A percentile compares a stretch with the other conserved stretches of the same genome.
phyloP scores from a whole-genome alignment of 805 yeast species.

The Lachancea thermotolerans region DNA sequence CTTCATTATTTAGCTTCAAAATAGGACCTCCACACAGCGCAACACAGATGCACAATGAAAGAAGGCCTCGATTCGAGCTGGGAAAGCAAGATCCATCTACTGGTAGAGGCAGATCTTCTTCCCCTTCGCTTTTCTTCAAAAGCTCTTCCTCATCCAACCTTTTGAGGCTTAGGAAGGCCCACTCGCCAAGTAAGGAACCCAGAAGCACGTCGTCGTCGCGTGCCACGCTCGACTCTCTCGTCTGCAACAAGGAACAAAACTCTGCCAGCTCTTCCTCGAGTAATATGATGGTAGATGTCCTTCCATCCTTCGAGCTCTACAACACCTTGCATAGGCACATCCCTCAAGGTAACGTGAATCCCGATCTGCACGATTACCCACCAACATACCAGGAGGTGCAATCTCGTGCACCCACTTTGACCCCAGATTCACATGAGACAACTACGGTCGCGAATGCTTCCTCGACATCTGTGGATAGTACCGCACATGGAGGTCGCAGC shows the following conservation, averaged over 20 bases:
- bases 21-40: no score
- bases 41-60: conserved; percentile 1
- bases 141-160: conserved; percentile 8
- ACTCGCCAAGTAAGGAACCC: background rate
- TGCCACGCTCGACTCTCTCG: background rate
- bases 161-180: conserved; percentile 4
- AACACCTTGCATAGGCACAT: conserved; percentile 39
- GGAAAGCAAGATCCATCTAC: conserved; percentile 2
- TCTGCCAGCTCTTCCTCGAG: no score
- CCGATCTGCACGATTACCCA: conserved; percentile 29
- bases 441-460: background rate
- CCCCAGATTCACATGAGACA: background rate
- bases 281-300: conserved; percentile 40
- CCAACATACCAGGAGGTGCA: conserved; percentile 30
- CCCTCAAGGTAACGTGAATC: conserved; percentile 34
- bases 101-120: conserved; percentile 2
- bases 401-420: conserved; percentile 1
- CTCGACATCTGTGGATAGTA: background rate
- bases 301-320: conserved; percentile 67
- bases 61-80: background rate
- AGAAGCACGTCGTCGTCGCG: background rate
- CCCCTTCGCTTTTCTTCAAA: conserved; percentile 8
- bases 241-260: background rate
- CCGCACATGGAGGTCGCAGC: background rate
- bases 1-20: no score